Evolutionary conservation across 75 land plant species (phyloP), one percentile per base, ranked within the genome.

Genomic region (Ceratopteris richardii): DNA sequence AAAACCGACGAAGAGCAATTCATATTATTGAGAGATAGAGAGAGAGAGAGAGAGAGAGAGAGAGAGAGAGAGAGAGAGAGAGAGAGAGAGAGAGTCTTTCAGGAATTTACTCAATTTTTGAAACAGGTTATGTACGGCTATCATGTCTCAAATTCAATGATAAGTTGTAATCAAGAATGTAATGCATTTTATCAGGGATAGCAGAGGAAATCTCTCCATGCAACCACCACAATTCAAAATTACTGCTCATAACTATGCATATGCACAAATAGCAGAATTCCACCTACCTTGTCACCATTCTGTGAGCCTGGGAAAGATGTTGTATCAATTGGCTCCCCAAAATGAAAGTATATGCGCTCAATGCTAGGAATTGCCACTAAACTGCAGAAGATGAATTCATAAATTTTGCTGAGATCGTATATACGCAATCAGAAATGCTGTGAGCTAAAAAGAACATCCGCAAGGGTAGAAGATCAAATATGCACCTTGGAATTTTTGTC

Each of bases 321-420:
- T 16, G 77, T 74, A 61, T 74, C 77, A 50, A 74, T 36, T 18
- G 73, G 67, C 20, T 74, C 62, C 23, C 61, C 66, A 74, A 74
- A 74, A 59, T 74, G 77, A 54, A 74, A 56, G 57, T 74, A 74
- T 13, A 74, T 74, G 4, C 77, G 64, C 44, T 74, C 73, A 43
- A 74, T 63, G 0, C 19, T 31, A 6, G 77, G 77, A 39, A 69
- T 37, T 24, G 74, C 75, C 48, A 74, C 29, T 24, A 57, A 42
- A 47, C 77, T 74, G 66, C 73, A 52, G 28, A 47, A 25, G 17
- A 43, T 29, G n/a, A n/a, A n/a, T n/a, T n/a, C n/a, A n/a, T n/a
- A n/a, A n/a, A n/a, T n/a, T n/a, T n/a, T n/a, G n/a, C n/a, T n/a
- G n/a, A 33, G 37, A 33, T 33, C 37, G 37, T 4, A 33, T 33